phyloP scores from a whole-genome alignment of 257 asterid species.

The Asclepias syriaca region DNA sequence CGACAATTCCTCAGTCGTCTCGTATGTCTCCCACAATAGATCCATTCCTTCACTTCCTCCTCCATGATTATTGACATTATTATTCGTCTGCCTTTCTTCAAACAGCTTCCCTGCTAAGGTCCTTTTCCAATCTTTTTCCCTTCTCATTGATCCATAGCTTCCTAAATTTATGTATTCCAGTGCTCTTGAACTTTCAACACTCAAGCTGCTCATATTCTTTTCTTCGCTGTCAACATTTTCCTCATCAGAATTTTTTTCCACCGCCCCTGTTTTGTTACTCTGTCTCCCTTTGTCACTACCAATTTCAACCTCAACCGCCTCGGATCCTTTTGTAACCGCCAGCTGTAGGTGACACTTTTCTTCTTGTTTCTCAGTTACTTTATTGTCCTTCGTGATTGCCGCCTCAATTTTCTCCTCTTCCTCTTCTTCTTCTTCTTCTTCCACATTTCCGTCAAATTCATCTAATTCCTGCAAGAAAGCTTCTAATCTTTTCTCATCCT shows the following conservation, averaged over 20 bases:
- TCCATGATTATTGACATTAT: slow-evolving; percentile 12
- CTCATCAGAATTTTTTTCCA: slow-evolving; percentile 15
- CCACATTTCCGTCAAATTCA: slow-evolving; percentile 12
- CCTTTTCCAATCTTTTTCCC: slow-evolving; percentile 76
- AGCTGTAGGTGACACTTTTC: slow-evolving; percentile 1
- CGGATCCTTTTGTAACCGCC: slow-evolving; percentile 34
- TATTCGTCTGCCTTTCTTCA: slow-evolving; percentile 48
- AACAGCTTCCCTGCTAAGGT: slow-evolving; percentile 77
- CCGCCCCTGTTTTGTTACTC: slow-evolving; percentile 6
- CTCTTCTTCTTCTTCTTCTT: slow-evolving; percentile 3
- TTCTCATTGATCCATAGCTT: slow-evolving; percentile 63
- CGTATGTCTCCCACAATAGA: slow-evolving; percentile 79
- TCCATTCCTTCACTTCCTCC: slow-evolving; percentile 81
- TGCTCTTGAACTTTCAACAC: slow-evolving; percentile 20
- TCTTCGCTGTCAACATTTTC: slow-evolving; percentile 16
- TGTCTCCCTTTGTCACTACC: slow-evolving; percentile 9
- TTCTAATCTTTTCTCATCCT: slow-evolving; percentile 33
- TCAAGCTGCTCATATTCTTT: not conserved
- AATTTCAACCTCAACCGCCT: slow-evolving; percentile 17
- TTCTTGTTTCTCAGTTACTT: slow-evolving; percentile 15
- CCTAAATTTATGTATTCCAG: slow-evolving; percentile 22
- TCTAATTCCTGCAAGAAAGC: slow-evolving; percentile 14
- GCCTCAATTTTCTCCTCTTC: slow-evolving; percentile 20
- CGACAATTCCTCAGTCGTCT: slow-evolving; percentile 25
- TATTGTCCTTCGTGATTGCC: slow-evolving; percentile 20